These are phyloP conservation scores for Rhizopogon vesiculosus DNA, from an alignment of 768 basidiomycete species.

Conservation along the genomic window DNA sequence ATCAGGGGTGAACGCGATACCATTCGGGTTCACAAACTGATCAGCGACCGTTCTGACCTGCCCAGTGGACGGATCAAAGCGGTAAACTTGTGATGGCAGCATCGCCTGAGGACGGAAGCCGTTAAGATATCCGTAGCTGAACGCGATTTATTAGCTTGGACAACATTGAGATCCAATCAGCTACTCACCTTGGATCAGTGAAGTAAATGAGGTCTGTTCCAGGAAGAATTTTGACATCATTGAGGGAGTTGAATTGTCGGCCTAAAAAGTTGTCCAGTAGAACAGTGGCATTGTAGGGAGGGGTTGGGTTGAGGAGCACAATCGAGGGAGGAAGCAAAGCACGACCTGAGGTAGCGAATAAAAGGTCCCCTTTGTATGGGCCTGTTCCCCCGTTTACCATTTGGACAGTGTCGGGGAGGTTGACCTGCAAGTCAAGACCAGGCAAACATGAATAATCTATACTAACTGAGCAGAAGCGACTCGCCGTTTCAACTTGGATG, in stretches of 20 bases:
- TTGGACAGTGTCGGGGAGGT: slow-evolving; percentile 52
- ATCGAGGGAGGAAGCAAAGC: slow-evolving; percentile 58
- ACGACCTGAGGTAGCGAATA: slow-evolving; percentile 64
- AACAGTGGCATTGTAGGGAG: slow-evolving; percentile 64
- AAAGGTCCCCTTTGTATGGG: slow-evolving; percentile 50
- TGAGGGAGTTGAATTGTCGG: slow-evolving; percentile 77
- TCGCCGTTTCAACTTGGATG: slow-evolving; percentile 41
- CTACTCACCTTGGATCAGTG: slow-evolving; percentile 61
- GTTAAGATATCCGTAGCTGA: slow-evolving; percentile 29
- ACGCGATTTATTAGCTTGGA: neutral
- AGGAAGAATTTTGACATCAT: slow-evolving; percentile 74
- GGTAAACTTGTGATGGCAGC: slow-evolving; percentile 42
- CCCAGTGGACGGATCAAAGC: slow-evolving; percentile 37
- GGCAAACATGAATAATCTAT: neutral
- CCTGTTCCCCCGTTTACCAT: slow-evolving; percentile 73
- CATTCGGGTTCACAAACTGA: slow-evolving; percentile 33
- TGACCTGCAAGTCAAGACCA: slow-evolving; percentile 36
- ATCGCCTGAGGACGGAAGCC: slow-evolving; percentile 34
- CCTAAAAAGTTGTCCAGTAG: slow-evolving; percentile 78
- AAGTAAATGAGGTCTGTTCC: slow-evolving; percentile 65
- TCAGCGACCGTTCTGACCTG: slow-evolving; percentile 39
- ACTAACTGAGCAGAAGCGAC: slow-evolving; percentile 3
- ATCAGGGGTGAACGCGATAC: slow-evolving; percentile 31
- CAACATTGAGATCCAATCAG: neutral
- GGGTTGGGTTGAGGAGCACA: slow-evolving; percentile 56